Conservation (phyloP, 129 eudicot genomes). For the Ambrosia artemisiifolia region DNA sequence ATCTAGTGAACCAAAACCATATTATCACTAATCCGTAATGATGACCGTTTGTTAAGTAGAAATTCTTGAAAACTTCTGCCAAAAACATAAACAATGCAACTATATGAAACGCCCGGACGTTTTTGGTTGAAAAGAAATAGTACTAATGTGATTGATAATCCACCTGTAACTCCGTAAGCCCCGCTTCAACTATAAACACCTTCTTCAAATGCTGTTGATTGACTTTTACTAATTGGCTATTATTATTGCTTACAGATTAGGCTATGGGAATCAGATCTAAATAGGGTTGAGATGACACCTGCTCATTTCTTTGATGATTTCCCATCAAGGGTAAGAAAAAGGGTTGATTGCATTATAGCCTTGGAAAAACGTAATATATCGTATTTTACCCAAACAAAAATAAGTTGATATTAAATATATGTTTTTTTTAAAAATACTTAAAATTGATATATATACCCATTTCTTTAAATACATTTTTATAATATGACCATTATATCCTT, state of each 20-base stretch:
- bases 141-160: background rate
- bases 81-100: background rate
- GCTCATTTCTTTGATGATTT: conserved; percentile 42
- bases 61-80: background rate
- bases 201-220: background rate
- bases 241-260: conserved; percentile 54
- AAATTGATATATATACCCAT: conserved; percentile 38
- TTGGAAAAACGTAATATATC: background rate
- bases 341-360: background rate
- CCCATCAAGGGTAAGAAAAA: conserved; percentile 62
- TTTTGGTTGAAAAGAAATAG: background rate
- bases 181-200: no score
- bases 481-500: no score
- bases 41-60: background rate
- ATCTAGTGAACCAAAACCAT: conserved; percentile 8
- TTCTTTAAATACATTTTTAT: conserved; percentile 31
- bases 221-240: conserved; percentile 2
- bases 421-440: no score
- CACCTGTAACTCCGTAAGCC: background rate
- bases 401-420: no score
- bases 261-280: conserved; percentile 95
- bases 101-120: background rate
- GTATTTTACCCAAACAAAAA: background rate
- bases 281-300: conserved; percentile 72
- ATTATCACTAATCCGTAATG: conserved; percentile 4